These are phyloP conservation scores for Glutinoglossum americanum DNA, from an alignment of 495 filamentous ascomycete species.

Conservation along the genomic window DNA sequence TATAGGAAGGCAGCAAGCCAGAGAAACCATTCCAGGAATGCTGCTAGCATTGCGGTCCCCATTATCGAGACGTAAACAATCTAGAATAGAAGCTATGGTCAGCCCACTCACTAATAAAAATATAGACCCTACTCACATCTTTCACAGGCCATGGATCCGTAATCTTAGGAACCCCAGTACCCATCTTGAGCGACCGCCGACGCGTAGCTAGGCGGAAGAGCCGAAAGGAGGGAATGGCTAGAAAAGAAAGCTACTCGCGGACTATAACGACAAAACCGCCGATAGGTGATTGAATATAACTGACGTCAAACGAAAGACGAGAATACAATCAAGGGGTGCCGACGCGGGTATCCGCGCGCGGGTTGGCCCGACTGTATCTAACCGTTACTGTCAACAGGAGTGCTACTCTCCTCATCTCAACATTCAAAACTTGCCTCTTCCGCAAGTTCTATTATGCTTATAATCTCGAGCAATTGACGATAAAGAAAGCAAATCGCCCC, in stretches of 20 bases:
- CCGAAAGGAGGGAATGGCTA: not conserved
- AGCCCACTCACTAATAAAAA: not conserved
- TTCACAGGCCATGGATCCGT: conserved; percentile 33
- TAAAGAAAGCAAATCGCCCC: not conserved
- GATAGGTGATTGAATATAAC: not conserved
- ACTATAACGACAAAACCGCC: not conserved
- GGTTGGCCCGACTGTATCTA: not conserved
- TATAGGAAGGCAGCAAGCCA: conserved; percentile 87
- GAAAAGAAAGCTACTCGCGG: not conserved
- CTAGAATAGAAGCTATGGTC: conserved; percentile 18
- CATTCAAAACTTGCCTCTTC: not conserved
- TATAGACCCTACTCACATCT: conserved; percentile 32
- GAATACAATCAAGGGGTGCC: not conserved
- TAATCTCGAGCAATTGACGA: not conserved
- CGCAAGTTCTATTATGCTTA: not conserved
- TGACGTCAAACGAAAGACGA: not conserved
- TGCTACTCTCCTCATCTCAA: not conserved
- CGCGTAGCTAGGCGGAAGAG: not conserved
- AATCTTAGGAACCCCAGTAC: conserved; percentile 6
- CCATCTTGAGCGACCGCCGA: not conserved
- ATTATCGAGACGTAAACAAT: conserved; percentile 69
- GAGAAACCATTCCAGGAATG: conserved; percentile 81
- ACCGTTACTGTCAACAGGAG: not conserved
- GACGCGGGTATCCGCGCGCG: not conserved
- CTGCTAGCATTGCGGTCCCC: conserved; percentile 61